Evolutionary conservation across 1,284 basidiomycete genomes (phyloP).

Genomic region (Xerocomus cyaneibrunnescens): DNA sequence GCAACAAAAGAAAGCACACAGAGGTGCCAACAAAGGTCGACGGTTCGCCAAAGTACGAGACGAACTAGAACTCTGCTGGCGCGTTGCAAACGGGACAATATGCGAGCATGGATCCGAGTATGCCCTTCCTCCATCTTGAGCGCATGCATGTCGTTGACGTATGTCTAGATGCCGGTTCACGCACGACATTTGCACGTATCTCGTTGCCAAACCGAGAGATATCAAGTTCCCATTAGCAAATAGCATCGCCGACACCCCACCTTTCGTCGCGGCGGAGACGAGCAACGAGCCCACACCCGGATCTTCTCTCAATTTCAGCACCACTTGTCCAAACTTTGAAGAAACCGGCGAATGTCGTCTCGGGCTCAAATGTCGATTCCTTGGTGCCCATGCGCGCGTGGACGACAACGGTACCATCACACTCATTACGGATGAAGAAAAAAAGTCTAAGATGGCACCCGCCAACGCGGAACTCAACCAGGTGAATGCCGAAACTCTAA

Average conservation of each 20-base stretch:
- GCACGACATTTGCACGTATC: conserved; percentile 79
- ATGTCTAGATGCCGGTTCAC: conserved; percentile 70
- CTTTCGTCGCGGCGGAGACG: conserved; percentile 41
- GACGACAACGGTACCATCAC: conserved; percentile 43
- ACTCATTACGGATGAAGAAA: conserved; percentile 56
- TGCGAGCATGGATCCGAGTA: conserved; percentile 69
- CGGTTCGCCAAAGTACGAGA: conserved; percentile 71
- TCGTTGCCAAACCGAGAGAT: conserved; percentile 75
- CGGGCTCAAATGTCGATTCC: conserved; percentile 90
- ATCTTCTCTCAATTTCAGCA: conserved; percentile 47
- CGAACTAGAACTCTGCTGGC: conserved; percentile 75
- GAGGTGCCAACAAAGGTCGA: conserved; percentile 78
- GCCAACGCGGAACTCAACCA: conserved; percentile 77
- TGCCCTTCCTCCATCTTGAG: conserved; percentile 27
- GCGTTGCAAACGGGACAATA: conserved; percentile 57
- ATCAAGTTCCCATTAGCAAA: conserved; percentile 54
- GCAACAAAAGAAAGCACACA: conserved; percentile 68
- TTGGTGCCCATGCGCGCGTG: conserved; percentile 66
- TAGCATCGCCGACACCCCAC: conserved; percentile 44
- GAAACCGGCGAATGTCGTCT: conserved; percentile 80
- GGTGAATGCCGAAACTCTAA: conserved; percentile 55
- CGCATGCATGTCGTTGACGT: neutral
- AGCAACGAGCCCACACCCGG: neutral
- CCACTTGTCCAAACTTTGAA: conserved; percentile 71
- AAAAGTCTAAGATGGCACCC: conserved; percentile 49